Evolutionary conservation across 2,329 filamentous ascomycete species (phyloP).

Genomic region (Neodidymelliopsis sp.): DNA sequence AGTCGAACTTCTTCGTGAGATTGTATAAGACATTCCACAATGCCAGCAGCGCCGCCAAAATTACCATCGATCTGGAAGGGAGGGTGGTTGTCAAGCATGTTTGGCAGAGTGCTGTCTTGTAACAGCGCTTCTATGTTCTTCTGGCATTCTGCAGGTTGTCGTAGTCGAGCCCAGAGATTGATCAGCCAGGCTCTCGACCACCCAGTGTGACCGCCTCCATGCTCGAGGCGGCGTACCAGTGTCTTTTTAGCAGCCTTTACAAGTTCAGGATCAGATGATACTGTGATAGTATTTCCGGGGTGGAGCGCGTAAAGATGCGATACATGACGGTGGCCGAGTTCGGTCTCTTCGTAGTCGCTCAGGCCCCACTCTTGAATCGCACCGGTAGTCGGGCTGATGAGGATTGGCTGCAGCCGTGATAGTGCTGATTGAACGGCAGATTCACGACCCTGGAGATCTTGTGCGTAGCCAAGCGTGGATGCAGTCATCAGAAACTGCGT

Average conservation of each 20-base stretch:
- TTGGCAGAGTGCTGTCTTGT: slow-evolving; percentile 53
- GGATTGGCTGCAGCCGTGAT: slow-evolving; percentile 19
- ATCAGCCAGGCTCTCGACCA: slow-evolving; percentile 62
- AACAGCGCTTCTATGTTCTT: slow-evolving; percentile 52
- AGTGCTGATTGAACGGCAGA: slow-evolving; percentile 11
- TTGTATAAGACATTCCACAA: slow-evolving; percentile 47
- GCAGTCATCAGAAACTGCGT: slow-evolving; percentile 34
- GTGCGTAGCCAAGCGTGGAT: neutral
- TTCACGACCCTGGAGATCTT: neutral
- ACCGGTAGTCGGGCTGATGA: slow-evolving; percentile 38
- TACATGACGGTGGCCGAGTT: slow-evolving; percentile 60
- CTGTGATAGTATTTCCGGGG: slow-evolving; percentile 54
- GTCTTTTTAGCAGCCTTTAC: slow-evolving; percentile 39
- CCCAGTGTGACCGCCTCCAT: slow-evolving; percentile 55
- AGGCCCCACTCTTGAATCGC: slow-evolving; percentile 37
- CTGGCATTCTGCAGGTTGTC: slow-evolving; percentile 49
- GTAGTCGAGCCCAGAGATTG: slow-evolving; percentile 58
- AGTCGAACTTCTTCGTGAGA: neutral
- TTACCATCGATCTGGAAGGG: slow-evolving; percentile 61
- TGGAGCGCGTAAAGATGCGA: slow-evolving; percentile 60
- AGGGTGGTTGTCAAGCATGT: slow-evolving; percentile 50
- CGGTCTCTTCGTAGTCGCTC: slow-evolving; percentile 49
- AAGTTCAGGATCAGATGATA: slow-evolving; percentile 41
- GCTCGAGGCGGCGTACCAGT: slow-evolving; percentile 41
- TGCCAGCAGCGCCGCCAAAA: slow-evolving; percentile 58